Evolutionary conservation across 331 rosid genomes (phyloP).

Genomic region (Ulmus americana): DNA sequence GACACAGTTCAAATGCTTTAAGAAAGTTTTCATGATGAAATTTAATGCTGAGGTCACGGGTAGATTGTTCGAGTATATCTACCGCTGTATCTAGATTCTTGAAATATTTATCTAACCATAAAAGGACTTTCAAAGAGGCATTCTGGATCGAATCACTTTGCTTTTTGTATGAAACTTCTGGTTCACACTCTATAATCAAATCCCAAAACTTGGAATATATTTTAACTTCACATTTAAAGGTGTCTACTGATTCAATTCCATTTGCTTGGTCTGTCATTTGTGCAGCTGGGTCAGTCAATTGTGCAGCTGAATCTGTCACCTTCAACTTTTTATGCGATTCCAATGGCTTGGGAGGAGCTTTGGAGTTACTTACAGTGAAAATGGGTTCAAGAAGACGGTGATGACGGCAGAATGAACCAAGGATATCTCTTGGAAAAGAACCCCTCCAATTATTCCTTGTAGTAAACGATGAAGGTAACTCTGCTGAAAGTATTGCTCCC

Average conservation of each 20-base stretch:
- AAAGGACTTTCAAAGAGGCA: constrained; percentile 66
- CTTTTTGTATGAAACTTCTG: constrained; percentile 52
- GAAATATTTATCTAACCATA: constrained; percentile 62
- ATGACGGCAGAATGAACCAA: constrained; percentile 74
- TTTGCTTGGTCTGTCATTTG: constrained; percentile 30
- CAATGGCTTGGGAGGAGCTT: constrained; percentile 37
- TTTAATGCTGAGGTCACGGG: constrained; percentile 36
- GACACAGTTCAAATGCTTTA: constrained; percentile 42
- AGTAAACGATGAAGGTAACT: constrained; percentile 63
- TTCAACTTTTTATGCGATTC: constrained; percentile 43
- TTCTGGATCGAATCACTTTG: constrained; percentile 69
- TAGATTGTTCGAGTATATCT: constrained; percentile 44
- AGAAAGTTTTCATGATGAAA: constrained; percentile 34
- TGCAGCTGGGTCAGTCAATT: constrained; percentile 24
- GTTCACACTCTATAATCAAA: constrained; percentile 60
- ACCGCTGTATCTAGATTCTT: constrained; percentile 34
- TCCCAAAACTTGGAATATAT: constrained; percentile 50
- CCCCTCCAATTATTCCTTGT: constrained; percentile 86
- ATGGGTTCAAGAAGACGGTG: constrained; percentile 71
- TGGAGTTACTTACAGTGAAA: constrained; percentile 30
- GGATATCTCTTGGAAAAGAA: constrained; percentile 71
- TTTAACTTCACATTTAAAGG: constrained; percentile 58
- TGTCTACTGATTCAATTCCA: constrained; percentile 36
- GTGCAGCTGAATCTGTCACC: constrained; percentile 35
- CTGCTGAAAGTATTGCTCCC: constrained; percentile 63